phyloP scores from a whole-genome alignment of 148 eudicot genomes.

The Selenicereus undatus region DNA sequence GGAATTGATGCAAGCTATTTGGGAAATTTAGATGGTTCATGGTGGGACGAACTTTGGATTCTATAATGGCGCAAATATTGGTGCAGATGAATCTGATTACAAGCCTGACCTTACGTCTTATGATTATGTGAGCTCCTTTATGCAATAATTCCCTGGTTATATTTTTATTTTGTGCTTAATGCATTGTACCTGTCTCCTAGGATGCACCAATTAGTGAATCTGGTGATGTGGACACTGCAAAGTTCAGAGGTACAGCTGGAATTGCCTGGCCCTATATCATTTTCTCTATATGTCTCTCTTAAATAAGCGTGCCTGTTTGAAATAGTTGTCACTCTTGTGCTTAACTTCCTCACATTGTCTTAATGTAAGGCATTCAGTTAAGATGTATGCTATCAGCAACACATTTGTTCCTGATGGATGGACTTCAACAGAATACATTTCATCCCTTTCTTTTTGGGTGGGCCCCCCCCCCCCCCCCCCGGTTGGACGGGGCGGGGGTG shows the following conservation, averaged over 20 bases:
- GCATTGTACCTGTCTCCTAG: conserved; percentile 33
- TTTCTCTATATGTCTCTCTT: neutral
- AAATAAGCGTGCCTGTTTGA: neutral
- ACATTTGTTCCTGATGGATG: neutral
- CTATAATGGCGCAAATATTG: conserved; percentile 90
- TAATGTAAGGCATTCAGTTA: neutral
- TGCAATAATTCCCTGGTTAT: neutral
- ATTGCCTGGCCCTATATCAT: neutral
- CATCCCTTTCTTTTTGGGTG: neutral
- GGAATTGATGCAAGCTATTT: conserved; percentile 20
- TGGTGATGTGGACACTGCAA: conserved; percentile 88
- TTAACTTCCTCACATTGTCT: neutral
- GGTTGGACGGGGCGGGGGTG: too few relatives aligned
- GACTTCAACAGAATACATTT: neutral
- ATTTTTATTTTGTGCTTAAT: conserved; percentile 15
- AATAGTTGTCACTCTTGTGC: neutral
- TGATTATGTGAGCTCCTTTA: conserved; percentile 72
- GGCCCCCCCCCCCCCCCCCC: too few relatives aligned
- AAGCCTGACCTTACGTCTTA: conserved; percentile 96
- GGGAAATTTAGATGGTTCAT: conserved; percentile 75
- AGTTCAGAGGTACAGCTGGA: conserved; percentile 61
- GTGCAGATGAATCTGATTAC: conserved; percentile 64
- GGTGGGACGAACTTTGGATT: conserved; percentile 98
- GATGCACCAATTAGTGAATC: conserved; percentile 94
- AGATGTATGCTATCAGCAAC: neutral